Conservation (phyloP, 2,329 filamentous ascomycete genomes). For the Penicillium expansum region DNA sequence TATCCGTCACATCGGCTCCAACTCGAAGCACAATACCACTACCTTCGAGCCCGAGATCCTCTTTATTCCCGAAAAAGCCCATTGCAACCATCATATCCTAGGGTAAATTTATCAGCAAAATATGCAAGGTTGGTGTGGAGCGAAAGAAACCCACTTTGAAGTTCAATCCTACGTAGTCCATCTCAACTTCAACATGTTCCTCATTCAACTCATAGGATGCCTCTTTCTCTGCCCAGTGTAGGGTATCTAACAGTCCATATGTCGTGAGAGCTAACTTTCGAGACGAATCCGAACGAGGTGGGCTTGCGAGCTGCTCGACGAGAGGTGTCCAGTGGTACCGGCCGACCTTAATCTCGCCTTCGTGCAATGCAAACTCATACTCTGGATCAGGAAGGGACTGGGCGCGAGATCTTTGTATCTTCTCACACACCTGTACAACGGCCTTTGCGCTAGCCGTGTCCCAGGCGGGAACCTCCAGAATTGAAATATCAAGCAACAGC, state of each 20-base stretch:
- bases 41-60: conserved; percentile 32
- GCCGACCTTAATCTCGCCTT: conserved; percentile 10
- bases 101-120: neutral
- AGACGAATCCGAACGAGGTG: neutral
- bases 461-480: conserved; percentile 11
- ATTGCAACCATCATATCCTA: conserved; percentile 28
- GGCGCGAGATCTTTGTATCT: neutral
- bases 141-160: conserved; percentile 4
- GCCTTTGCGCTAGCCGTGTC: neutral
- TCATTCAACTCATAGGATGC: neutral
- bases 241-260: conserved; percentile 11
- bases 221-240: neutral
- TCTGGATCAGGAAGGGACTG: conserved; percentile 1
- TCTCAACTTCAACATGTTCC: conserved; percentile 12
- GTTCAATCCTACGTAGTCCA: conserved; percentile 16
- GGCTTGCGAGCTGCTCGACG: neutral
- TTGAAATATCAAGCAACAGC: conserved; percentile 6
- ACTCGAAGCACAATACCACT: conserved; percentile 32
- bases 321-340: conserved; percentile 13
- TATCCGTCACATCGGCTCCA: conserved; percentile 24
- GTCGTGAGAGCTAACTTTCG: conserved; percentile 3
- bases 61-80: conserved; percentile 28
- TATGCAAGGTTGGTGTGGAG: neutral
- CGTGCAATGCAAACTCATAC: conserved; percentile 10
- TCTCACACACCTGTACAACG: conserved; percentile 1